A percentile compares a stretch with the other conserved stretches of the same genome.
Conservation (phyloP, 495 filamentous ascomycete species). For the Lophium mytilinum region DNA sequence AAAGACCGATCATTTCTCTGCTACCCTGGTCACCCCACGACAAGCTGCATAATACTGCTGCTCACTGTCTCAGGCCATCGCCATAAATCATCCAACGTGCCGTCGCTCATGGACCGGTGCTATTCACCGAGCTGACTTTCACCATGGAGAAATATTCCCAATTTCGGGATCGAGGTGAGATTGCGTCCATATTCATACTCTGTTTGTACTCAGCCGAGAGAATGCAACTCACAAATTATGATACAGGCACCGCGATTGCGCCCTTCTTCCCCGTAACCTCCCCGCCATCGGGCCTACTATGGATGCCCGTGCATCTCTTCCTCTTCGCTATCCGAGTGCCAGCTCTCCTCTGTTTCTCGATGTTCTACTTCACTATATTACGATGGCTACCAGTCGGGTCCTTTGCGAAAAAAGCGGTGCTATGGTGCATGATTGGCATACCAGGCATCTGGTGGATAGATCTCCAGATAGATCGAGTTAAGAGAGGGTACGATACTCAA, state of each 20-base stretch:
- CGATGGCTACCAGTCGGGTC: constrained; percentile 83
- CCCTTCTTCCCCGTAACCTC: constrained; percentile 80
- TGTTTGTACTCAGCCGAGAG: too few species aligned
- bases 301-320: constrained; percentile 53
- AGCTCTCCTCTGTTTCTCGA: constrained; percentile 58
- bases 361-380: constrained; percentile 69
- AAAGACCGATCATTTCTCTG: too few species aligned
- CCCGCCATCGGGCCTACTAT: constrained; percentile 48
- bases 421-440: constrained; percentile 80
- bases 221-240: constrained; percentile 1
- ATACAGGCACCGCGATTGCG: constrained; percentile 82
- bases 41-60: too few species aligned
- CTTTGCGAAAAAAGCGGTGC: constrained; percentile 64
- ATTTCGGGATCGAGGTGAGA: constrained; percentile 81
- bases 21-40: too few species aligned
- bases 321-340: constrained; percentile 77
- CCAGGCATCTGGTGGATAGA: constrained; percentile 98
- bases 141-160: constrained; percentile 96
- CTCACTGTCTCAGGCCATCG: too few species aligned
- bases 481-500: constrained; percentile 57
- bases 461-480: constrained; percentile 89
- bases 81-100: background rate
- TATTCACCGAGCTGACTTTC: background rate
- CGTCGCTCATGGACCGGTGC: constrained; percentile 15
- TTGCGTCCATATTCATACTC: background rate